Conservation (phyloP, 1,284 basidiomycete species). For the Bjerkandera adusta region DNA sequence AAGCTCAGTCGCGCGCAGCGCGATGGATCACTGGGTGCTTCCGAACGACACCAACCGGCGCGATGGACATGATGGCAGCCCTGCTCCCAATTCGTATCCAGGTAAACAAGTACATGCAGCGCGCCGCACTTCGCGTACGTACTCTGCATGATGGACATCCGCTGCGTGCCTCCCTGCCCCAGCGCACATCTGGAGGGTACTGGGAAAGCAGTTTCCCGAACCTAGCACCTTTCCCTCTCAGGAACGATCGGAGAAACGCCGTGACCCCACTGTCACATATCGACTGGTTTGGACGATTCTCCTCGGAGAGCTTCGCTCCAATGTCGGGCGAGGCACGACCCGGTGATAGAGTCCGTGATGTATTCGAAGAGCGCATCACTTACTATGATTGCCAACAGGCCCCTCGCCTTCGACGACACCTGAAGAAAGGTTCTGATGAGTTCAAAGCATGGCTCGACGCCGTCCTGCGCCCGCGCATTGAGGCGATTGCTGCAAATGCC, state of each 20-base stretch:
- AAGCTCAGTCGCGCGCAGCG: constrained; percentile 10
- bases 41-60: constrained; percentile 15
- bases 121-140: constrained; percentile 6
- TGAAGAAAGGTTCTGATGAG: too few relatives aligned
- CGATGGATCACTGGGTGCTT: constrained; percentile 20
- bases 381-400: too few relatives aligned
- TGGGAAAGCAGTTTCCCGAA: neutral
- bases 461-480: neutral
- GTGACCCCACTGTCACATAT: constrained; percentile 8
- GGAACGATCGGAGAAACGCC: neutral
- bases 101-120: constrained; percentile 11
- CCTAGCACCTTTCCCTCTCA: neutral
- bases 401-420: too few relatives aligned
- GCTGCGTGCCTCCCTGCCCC: neutral
- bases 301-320: constrained; percentile 3
- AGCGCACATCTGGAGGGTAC: neutral
- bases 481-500: neutral
- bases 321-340: neutral
- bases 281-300: neutral
- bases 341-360: neutral
- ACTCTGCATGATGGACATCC: constrained; percentile 10
- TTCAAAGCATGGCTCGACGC: too few relatives aligned
- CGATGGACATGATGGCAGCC: constrained; percentile 17
- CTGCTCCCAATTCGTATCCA: constrained; percentile 13
- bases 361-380: neutral